Evolutionary conservation across 2,329 filamentous ascomycete species (phyloP), one percentile per base, ranked within the genome.

Genomic region (Madurella mycetomatis): DNA sequence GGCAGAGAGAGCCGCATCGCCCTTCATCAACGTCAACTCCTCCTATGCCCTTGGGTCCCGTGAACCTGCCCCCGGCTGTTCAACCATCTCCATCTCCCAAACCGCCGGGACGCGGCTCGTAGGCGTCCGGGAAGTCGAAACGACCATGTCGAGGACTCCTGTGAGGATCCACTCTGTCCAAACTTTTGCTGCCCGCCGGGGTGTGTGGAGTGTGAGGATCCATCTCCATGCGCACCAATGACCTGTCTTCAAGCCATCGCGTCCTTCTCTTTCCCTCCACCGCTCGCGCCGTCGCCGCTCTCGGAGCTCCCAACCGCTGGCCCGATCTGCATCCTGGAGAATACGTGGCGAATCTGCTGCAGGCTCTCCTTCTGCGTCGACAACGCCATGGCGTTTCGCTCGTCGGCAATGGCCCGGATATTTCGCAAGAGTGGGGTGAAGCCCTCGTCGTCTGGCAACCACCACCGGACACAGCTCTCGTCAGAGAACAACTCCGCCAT

Each of bases 371-470:
- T 74, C 56, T 82, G 78, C 2, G 77, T 72, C 16, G 79, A 77
- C n/a, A 77, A 74, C 0, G 80, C 81, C 17, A 76, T 82, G 8
- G 80, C 74, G 56, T 83, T 88, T 46, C 90, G 82, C 60, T 94
- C 89, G 62, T 89, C 85, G 30, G 91, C 89, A 70, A 96, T 92
- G 41, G 83, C 81, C 17, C 92, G 86, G 57, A 96, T 85, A 51
- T 82, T 86, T 49, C 85, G 85, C 51, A 96, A 78, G 41, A 95
- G 82, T 0, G 82, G 81, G 11, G 82, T 86, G 64, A 88, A 88
- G 1, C 82, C 84, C 72, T 92, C 87, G 58, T 90, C 83, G 67
- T 94, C 81, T 2, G 91, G 89, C 2, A 96, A 80, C 94, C 94
- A 99, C 90, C 91, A 96, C 54, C 86, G 79, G 43, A 82, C 82